Evolutionary conservation across 1,284 basidiomycete genomes (phyloP).

Genomic region (Bondarzewia mesenterica): DNA sequence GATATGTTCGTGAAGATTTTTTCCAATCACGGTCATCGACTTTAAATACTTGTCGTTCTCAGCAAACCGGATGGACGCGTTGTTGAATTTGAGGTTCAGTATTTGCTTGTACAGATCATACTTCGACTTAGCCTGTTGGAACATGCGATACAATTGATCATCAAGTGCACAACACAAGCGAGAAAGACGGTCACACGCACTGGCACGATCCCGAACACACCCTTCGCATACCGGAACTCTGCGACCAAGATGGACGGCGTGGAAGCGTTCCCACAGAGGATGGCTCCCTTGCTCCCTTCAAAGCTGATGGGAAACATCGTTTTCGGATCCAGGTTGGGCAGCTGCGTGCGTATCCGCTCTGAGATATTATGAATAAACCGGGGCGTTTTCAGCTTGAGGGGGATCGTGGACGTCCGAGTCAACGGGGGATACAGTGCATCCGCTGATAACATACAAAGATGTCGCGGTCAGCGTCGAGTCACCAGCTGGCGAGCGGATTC

Average conservation of each 20-base stretch:
- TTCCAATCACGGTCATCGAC: conserved; percentile 59
- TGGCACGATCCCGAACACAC: conserved; percentile 71
- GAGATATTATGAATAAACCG: conserved; percentile 34
- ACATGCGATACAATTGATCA: conserved; percentile 1
- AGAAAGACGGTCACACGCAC: conserved; percentile 33
- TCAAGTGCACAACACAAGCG: conserved; percentile 1
- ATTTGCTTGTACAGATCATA: conserved; percentile 78
- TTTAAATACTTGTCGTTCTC: conserved; percentile 73
- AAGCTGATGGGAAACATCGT: conserved; percentile 79
- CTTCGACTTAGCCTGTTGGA: conserved; percentile 60
- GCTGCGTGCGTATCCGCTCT: conserved; percentile 46
- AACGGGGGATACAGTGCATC: conserved; percentile 3
- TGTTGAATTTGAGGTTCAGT: conserved; percentile 61
- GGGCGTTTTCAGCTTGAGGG: conserved; percentile 29
- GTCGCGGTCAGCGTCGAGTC: neutral
- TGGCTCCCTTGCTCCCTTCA: conserved; percentile 62
- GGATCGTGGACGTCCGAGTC: conserved; percentile 20
- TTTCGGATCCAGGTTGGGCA: conserved; percentile 67
- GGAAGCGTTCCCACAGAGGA: conserved; percentile 78
- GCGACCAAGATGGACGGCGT: conserved; percentile 76
- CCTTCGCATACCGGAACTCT: conserved; percentile 67
- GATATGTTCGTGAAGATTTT: conserved; percentile 51
- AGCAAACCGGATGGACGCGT: conserved; percentile 58
- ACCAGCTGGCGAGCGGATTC: neutral
- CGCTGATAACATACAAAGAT: neutral